Percentiles rank a stretch among this genome's conserved stretches.
These are phyloP conservation scores for Mycena latifolia DNA, from an alignment of 768 basidiomycete species.

Conservation along the genomic window DNA sequence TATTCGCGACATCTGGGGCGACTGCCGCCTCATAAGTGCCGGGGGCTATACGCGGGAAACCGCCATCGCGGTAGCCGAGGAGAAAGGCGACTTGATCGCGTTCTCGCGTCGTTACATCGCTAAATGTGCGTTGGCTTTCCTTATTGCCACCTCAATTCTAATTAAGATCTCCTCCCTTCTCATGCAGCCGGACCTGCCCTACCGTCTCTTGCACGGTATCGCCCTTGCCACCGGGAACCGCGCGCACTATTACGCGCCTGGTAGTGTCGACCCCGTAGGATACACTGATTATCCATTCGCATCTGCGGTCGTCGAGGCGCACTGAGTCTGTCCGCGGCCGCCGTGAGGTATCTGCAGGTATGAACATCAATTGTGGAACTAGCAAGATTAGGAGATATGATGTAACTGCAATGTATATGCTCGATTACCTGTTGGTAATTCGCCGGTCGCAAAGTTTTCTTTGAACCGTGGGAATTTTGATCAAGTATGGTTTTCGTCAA, in stretches of 20 bases:
- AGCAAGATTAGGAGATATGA: too few relatives aligned
- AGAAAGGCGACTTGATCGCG: background rate
- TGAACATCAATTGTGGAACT: too few relatives aligned
- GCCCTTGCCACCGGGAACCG: background rate
- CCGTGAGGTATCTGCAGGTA: too few relatives aligned
- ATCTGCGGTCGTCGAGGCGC: background rate
- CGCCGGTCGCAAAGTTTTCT: too few relatives aligned
- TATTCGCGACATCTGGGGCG: background rate
- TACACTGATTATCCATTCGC: background rate
- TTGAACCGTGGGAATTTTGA: too few relatives aligned
- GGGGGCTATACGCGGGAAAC: background rate
- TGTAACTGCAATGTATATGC: too few relatives aligned
- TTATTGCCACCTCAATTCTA: too few relatives aligned
- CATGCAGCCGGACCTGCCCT: constrained; percentile 9
- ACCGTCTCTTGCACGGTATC: background rate
- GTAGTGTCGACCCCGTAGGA: background rate
- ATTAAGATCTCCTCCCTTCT: background rate
- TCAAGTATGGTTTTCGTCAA: too few relatives aligned
- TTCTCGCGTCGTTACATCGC: background rate
- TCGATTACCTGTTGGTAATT: too few relatives aligned
- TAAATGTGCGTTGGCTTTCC: background rate
- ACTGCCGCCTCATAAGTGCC: background rate
- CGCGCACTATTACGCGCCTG: background rate
- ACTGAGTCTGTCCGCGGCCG: too few relatives aligned
- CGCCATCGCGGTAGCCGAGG: background rate